These are phyloP conservation scores for Leccinum subtestaceum DNA, from an alignment of 768 basidiomycete species.

Conservation along the genomic window DNA sequence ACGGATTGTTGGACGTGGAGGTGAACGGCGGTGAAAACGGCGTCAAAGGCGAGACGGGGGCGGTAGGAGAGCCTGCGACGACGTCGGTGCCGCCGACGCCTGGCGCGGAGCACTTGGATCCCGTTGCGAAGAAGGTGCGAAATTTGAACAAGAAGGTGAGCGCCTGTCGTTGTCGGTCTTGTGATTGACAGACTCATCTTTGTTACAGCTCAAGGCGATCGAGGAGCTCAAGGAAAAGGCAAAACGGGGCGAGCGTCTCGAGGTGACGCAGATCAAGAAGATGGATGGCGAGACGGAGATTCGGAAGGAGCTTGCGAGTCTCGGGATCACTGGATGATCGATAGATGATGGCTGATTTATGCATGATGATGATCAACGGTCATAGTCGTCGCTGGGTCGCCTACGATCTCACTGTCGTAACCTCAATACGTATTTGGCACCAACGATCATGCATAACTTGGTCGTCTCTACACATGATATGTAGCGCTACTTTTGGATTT, in stretches of 20 bases:
- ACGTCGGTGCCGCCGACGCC: conserved; percentile 50
- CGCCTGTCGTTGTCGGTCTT: not conserved
- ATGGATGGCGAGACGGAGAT: conserved; percentile 90
- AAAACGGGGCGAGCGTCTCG: conserved; percentile 85
- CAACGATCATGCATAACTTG: not conserved
- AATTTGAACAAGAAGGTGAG: conserved; percentile 93
- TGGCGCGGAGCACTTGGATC: conserved; percentile 64
- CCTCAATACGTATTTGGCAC: not conserved
- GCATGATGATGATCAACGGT: not conserved
- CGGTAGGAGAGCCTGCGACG: conserved; percentile 1
- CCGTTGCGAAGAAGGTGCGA: conserved; percentile 86
- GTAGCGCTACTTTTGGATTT: not conserved
- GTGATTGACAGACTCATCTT: not conserved
- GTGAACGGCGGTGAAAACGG: conserved; percentile 17
- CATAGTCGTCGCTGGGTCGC: not conserved
- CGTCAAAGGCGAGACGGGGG: not conserved
- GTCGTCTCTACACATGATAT: not conserved
- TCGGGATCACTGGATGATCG: conserved; percentile 26
- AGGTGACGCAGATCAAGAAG: conserved; percentile 95
- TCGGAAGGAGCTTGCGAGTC: conserved; percentile 64
- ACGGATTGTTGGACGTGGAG: conserved; percentile 18
- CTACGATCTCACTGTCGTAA: too few relatives aligned
- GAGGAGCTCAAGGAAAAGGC: conserved; percentile 95
- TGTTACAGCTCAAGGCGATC: conserved; percentile 87
- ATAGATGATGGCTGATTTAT: not conserved